Evolutionary conservation across 345 rosid species (phyloP).

Genomic region (Erysimum cheiranthoides): DNA sequence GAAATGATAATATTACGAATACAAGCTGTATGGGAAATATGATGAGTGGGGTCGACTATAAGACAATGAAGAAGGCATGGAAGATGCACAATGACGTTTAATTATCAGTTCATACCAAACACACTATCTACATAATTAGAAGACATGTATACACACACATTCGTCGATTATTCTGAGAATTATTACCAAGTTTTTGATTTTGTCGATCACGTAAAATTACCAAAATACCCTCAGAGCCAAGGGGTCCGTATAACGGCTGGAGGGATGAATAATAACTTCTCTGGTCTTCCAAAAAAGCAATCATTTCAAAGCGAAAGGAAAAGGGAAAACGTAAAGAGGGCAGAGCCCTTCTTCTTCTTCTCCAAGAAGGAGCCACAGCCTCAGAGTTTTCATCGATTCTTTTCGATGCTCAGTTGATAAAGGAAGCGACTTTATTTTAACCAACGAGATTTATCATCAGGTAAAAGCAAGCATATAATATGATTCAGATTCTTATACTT

Average conservation of each 20-base stretch:
- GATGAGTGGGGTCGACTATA: constrained; percentile 18
- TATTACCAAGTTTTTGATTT: constrained; percentile 11
- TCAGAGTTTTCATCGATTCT: constrained; percentile 9
- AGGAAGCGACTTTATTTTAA: constrained; percentile 36
- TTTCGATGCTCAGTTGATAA: constrained; percentile 29
- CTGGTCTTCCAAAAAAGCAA: constrained; percentile 24
- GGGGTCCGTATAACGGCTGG: constrained; percentile 43
- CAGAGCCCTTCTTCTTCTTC: constrained; percentile 37
- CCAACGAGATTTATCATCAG: constrained; percentile 31
- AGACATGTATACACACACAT: not conserved
- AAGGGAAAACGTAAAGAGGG: constrained; percentile 42
- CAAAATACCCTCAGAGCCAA: constrained; percentile 24
- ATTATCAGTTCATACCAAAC: constrained; percentile 41
- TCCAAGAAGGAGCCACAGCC: constrained; percentile 30
- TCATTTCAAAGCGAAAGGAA: constrained; percentile 43
- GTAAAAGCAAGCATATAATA: constrained; percentile 14
- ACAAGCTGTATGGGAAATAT: constrained; percentile 10
- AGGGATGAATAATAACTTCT: constrained; percentile 37
- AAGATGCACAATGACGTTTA: constrained; percentile 12
- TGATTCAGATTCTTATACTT: constrained; percentile 27
- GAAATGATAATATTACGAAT: not conserved
- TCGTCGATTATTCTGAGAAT: not conserved
- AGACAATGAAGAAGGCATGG: constrained; percentile 29
- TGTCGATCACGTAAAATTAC: constrained; percentile 12
- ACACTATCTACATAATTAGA: constrained; percentile 14